Evolutionary conservation across 805 yeast species (phyloP).

Genomic region (Tetrapisispora arboricola): DNA sequence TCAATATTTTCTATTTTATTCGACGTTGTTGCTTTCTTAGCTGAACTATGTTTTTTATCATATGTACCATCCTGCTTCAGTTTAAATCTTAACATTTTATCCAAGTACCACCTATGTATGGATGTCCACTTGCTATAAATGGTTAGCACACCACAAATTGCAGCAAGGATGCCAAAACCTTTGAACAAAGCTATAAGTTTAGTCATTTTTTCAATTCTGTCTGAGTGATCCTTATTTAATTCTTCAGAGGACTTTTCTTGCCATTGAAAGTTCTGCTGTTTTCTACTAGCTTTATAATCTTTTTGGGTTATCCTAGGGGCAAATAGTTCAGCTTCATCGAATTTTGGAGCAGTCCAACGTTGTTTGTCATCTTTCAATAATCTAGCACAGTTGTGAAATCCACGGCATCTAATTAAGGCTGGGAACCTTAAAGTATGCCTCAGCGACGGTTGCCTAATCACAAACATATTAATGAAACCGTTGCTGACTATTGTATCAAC

Average conservation of each 20-base stretch:
- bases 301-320: constrained; percentile 17
- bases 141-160: constrained; percentile 30
- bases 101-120: constrained; percentile 25
- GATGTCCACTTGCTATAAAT: constrained; percentile 30
- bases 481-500: background rate
- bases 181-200: constrained; percentile 35
- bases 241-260: constrained; percentile 13
- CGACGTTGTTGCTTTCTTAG: background rate
- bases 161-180: constrained; percentile 35
- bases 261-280: constrained; percentile 14
- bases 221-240: constrained; percentile 15
- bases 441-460: background rate
- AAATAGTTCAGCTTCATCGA: constrained; percentile 28
- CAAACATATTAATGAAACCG: no score
- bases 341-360: constrained; percentile 12
- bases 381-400: background rate
- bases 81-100: constrained; percentile 3
- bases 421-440: background rate
- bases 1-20: no score
- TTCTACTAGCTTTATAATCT: constrained; percentile 20
- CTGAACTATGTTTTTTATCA: no score
- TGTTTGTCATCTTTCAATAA: constrained; percentile 10
- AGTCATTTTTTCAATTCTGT: constrained; percentile 34
- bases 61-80: background rate
- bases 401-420: background rate